Conservation (phyloP, 495 filamentous ascomycete genomes). For the Trichoderma asperelloides region DNA sequence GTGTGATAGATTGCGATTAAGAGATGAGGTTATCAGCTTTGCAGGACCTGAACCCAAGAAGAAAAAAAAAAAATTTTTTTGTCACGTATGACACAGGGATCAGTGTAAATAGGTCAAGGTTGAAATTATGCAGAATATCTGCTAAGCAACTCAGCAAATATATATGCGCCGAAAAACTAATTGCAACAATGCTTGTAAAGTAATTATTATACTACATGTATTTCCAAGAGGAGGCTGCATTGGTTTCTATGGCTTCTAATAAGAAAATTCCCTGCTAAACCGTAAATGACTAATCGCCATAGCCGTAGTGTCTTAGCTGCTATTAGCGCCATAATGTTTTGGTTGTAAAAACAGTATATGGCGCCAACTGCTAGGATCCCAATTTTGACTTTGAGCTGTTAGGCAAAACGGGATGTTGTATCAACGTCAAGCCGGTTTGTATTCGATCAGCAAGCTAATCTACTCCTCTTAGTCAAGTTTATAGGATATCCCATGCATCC, state of each 20-base stretch:
- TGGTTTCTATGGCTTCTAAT: no score
- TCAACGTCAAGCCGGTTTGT: constrained; percentile 12
- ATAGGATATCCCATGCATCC: constrained; percentile 92
- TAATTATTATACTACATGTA: background rate
- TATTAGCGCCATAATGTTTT: constrained; percentile 45
- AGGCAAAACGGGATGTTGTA: constrained; percentile 40
- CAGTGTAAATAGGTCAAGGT: background rate
- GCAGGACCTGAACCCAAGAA: background rate
- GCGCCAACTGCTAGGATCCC: constrained; percentile 40
- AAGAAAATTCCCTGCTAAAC: background rate
- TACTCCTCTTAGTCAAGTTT: constrained; percentile 15
- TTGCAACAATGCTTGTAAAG: no score
- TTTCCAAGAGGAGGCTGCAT: background rate
- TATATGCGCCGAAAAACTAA: no score
- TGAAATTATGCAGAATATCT: background rate
- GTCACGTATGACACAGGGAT: no score
- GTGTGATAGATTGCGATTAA: background rate
- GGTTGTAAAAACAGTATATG: constrained; percentile 71
- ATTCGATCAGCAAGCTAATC: background rate
- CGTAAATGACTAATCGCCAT: background rate
- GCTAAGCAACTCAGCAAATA: background rate
- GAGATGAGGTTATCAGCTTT: background rate
- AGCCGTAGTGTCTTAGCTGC: background rate
- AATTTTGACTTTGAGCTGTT: constrained; percentile 28
- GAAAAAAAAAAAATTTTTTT: background rate